These are phyloP conservation scores for Trametes coccinea DNA, from an alignment of 768 basidiomycete species.

Conservation along the genomic window DNA sequence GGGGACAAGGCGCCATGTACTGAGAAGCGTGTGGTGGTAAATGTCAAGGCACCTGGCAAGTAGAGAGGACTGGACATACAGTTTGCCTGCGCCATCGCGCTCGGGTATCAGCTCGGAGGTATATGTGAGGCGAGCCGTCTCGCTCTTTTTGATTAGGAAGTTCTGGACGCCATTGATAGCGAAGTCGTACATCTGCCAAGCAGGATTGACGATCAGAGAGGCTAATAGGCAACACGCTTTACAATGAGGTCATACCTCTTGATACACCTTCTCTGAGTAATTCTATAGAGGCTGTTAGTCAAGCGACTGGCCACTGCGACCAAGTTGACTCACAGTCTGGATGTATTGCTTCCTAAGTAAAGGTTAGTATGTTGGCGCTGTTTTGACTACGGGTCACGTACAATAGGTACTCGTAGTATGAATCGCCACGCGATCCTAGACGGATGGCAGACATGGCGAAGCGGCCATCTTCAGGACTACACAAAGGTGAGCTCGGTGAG, in stretches of 20 bases:
- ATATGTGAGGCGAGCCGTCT: constrained; percentile 61
- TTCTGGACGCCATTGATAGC: constrained; percentile 81
- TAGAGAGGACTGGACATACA: constrained; percentile 33
- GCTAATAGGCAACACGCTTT: not conserved
- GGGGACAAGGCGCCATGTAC: constrained; percentile 72
- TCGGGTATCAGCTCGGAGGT: constrained; percentile 82
- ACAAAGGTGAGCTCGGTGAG: not conserved
- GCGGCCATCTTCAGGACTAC: constrained; percentile 49
- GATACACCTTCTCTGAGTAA: constrained; percentile 73
- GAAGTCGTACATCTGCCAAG: constrained; percentile 80
- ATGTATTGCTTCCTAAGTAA: constrained; percentile 68
- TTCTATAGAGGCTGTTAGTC: constrained; percentile 45
- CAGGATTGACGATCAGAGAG: not conserved
- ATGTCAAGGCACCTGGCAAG: not conserved
- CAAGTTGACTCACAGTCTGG: constrained; percentile 59
- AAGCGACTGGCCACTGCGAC: not conserved
- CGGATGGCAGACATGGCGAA: constrained; percentile 75
- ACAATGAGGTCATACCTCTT: constrained; percentile 49
- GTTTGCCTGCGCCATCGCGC: constrained; percentile 30
- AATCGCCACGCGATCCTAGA: constrained; percentile 90
- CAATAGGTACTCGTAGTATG: constrained; percentile 91
- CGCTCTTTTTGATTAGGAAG: constrained; percentile 68
- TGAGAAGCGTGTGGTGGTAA: constrained; percentile 27
- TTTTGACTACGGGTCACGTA: constrained; percentile 36
- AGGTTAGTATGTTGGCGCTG: constrained; percentile 12